These are phyloP conservation scores for Diaporthe velutina DNA, from an alignment of 2,329 filamentous ascomycete species.

Conservation along the genomic window DNA sequence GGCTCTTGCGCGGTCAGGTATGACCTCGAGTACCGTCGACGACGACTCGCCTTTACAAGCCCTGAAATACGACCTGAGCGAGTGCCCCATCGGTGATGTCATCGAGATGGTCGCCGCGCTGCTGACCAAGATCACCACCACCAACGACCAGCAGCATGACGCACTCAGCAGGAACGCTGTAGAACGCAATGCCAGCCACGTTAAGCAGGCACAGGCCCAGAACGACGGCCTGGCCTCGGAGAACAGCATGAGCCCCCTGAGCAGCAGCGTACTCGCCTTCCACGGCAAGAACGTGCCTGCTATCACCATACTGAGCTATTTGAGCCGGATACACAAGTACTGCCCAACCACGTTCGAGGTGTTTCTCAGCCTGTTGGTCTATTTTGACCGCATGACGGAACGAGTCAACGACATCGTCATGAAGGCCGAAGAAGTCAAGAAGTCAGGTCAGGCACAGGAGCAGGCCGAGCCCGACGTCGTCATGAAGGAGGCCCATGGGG, in stretches of 20 bases:
- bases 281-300: slow-evolving; percentile 98
- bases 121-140: slow-evolving; percentile 96
- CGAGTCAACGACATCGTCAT: slow-evolving; percentile 87
- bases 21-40: slow-evolving; percentile 68
- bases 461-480: slow-evolving; percentile 48
- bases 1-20: slow-evolving; percentile 84
- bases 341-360: slow-evolving; percentile 99
- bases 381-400: slow-evolving; percentile 99
- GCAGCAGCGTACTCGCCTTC: slow-evolving; percentile 85
- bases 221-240: slow-evolving; percentile 40
- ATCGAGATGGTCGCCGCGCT: slow-evolving; percentile 99
- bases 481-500: slow-evolving; percentile 51
- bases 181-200: slow-evolving; percentile 76
- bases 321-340: slow-evolving; percentile 97
- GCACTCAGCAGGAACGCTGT: slow-evolving; percentile 86
- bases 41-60: slow-evolving; percentile 66
- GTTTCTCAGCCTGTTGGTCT: slow-evolving; percentile 93
- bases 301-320: slow-evolving; percentile 96
- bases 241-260: slow-evolving; percentile 68
- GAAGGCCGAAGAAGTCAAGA: slow-evolving; percentile 70
- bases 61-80: slow-evolving; percentile 91
- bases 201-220: slow-evolving; percentile 63
- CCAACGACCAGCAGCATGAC: slow-evolving; percentile 95
- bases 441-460: slow-evolving; percentile 46
- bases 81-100: slow-evolving; percentile 96